These are phyloP conservation scores for Mucor sp. DNA, from an alignment of 371 early-diverging fungal species.

Conservation along the genomic window DNA sequence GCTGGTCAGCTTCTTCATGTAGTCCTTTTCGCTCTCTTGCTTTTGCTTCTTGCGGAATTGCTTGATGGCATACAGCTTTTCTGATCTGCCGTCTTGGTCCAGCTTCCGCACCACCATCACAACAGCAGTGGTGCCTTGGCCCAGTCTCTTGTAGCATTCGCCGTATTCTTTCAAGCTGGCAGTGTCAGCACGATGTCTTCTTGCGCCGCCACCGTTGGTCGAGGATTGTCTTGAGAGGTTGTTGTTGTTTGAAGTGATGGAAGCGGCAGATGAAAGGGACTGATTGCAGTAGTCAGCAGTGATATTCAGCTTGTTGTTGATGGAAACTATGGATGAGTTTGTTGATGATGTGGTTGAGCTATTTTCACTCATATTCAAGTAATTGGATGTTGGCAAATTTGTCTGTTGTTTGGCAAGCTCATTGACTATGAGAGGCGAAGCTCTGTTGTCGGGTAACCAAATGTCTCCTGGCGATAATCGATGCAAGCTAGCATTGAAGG, in stretches of 20 bases:
- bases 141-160: conserved; percentile 76
- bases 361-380: conserved; percentile 13
- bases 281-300: background rate
- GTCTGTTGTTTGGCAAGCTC: conserved; percentile 27
- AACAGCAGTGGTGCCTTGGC: conserved; percentile 90
- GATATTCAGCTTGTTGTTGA: background rate
- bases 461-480: conserved; percentile 29
- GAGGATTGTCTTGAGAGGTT: conserved; percentile 17
- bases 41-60: conserved; percentile 86
- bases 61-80: conserved; percentile 88
- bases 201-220: background rate
- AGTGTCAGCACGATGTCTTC: conserved; percentile 31
- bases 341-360: conserved; percentile 22
- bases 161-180: conserved; percentile 73
- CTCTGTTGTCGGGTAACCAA: conserved; percentile 26
- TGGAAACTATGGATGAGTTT: conserved; percentile 19
- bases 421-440: conserved; percentile 15
- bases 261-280: background rate
- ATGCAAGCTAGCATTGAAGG: conserved; percentile 18
- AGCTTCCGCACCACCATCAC: conserved; percentile 85
- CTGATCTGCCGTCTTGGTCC: conserved; percentile 40
- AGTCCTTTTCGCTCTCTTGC: conserved; percentile 85
- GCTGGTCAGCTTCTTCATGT: conserved; percentile 86
- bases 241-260: background rate
- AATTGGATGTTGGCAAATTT: conserved; percentile 6